Percentiles rank a stretch among this genome's conserved stretches.
Conservation (phyloP, 805 yeast genomes). For the Sugiyamaella smithiae region DNA sequence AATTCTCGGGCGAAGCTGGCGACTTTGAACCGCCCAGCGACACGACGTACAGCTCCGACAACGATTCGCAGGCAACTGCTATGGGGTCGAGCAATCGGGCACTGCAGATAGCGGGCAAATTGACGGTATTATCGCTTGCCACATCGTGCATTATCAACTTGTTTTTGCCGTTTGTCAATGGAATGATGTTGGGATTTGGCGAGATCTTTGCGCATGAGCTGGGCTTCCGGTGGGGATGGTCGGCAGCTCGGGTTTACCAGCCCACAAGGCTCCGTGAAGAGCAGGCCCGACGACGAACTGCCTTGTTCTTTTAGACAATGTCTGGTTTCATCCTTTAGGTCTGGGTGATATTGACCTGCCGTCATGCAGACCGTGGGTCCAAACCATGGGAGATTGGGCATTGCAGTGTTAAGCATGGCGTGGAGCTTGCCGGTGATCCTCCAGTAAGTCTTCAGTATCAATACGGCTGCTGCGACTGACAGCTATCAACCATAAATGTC, state of each 20-base stretch:
- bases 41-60: not conserved
- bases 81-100: not conserved
- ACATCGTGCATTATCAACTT: slow-evolving; percentile 55
- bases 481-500: too few relatives aligned
- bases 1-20: not conserved
- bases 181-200: slow-evolving; percentile 94
- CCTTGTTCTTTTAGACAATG: not conserved
- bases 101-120: not conserved
- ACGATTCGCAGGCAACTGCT: not conserved
- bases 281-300: slow-evolving; percentile 1
- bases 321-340: not conserved
- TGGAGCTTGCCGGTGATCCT: too few relatives aligned
- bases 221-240: slow-evolving; percentile 76
- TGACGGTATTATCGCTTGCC: not conserved
- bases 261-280: not conserved
- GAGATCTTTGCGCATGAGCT: slow-evolving; percentile 92
- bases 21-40: not conserved
- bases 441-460: too few relatives aligned
- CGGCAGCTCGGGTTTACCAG: slow-evolving; percentile 55
- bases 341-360: not conserved
- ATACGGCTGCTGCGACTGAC: too few relatives aligned
- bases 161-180: slow-evolving; percentile 83
- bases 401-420: too few relatives aligned
- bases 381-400: too few relatives aligned
- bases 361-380: too few relatives aligned